Evolutionary conservation across 164 flowering plant genomes (phyloP), one percentile per base, ranked within the genome.

Genomic region (Malania oleifera): DNA sequence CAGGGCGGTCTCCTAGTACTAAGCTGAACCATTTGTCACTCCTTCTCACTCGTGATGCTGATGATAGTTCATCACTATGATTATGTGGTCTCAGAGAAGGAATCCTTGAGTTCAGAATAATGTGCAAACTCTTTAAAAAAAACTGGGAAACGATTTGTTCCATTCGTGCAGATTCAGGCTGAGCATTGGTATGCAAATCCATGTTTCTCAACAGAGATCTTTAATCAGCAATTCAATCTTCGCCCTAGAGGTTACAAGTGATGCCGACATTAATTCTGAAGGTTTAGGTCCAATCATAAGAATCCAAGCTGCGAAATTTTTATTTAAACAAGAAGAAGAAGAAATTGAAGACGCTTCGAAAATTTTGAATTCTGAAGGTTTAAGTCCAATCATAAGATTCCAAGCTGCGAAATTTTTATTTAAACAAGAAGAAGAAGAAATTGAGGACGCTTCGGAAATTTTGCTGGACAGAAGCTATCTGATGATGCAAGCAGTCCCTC

Each of bases 1-100:
- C 71, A 11, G 91, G 92, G 17, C 88, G 86, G 22, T 81, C 91
- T 20, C 98, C 93, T 9, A 84, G 68, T 0, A 73, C 79, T 49
- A 88, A 64, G 70, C 70, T 82, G 67, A 91, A 88, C 98, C 98
- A 91, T 72, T 74, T 86, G 55, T 91, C 98, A 39, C 78, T 86
- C 80, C 72, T 87, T 52, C 63, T 79, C 23, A 72, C 80, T 14
- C 69, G 75, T 35, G 84, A 63, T 47, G 17, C 57, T 0, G 75
- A 62, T 5, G 66, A 48, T 8, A 61, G 60, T 12, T 79, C 82
- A 10, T 73, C 77, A 19, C 66, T 59, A 11, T 73, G 73, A 55
- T 70, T 79, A 31, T 64, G 58, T 0, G 69, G 69, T 7, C 75
- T 74, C 24, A 79, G 62, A 18, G 86, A 80, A 7, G 88, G 89